These are phyloP conservation scores for Cystofilobasidium capitatum DNA, from an alignment of 768 basidiomycete genomes.

Conservation along the genomic window DNA sequence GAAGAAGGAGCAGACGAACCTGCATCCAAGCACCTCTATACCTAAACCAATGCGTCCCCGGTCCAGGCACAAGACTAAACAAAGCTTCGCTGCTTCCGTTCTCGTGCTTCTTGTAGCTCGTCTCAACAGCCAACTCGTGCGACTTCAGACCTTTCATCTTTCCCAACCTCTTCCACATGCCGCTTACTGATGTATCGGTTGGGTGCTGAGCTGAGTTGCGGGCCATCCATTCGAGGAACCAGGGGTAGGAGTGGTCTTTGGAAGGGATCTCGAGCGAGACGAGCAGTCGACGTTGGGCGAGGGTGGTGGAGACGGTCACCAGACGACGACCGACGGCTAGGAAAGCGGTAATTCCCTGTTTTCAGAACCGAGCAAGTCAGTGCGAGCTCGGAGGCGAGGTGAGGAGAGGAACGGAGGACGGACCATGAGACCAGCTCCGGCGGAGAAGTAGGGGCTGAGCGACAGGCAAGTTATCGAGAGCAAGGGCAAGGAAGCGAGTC, in stretches of 20 bases:
- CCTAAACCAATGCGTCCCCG: conserved; percentile 84
- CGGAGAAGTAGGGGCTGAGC: conserved; percentile 86
- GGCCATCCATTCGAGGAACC: conserved; percentile 96
- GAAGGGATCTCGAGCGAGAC: conserved; percentile 94
- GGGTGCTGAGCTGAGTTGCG: conserved; percentile 46
- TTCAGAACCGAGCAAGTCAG: background rate
- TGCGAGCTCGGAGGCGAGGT: background rate
- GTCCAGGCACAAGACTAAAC: conserved; percentile 91
- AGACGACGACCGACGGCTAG: conserved; percentile 65
- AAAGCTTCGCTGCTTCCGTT: conserved; percentile 82
- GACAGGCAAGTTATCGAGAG: no score
- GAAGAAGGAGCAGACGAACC: conserved; percentile 45
- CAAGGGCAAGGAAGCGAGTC: background rate
- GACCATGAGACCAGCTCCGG: conserved; percentile 96
- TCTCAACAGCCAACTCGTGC: conserved; percentile 92
- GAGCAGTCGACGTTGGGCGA: conserved; percentile 78
- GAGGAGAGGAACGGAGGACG: background rate
- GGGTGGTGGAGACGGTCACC: conserved; percentile 55
- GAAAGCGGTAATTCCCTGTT: conserved; percentile 80
- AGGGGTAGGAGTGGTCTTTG: conserved; percentile 86
- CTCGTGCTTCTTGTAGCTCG: conserved; percentile 69
- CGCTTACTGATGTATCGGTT: background rate
- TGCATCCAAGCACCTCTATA: conserved; percentile 93
- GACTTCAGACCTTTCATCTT: conserved; percentile 44
- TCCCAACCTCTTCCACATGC: background rate